These are phyloP conservation scores for Pharus latifolius DNA, from an alignment of 176 grass and related monocot species.

Conservation along the genomic window DNA sequence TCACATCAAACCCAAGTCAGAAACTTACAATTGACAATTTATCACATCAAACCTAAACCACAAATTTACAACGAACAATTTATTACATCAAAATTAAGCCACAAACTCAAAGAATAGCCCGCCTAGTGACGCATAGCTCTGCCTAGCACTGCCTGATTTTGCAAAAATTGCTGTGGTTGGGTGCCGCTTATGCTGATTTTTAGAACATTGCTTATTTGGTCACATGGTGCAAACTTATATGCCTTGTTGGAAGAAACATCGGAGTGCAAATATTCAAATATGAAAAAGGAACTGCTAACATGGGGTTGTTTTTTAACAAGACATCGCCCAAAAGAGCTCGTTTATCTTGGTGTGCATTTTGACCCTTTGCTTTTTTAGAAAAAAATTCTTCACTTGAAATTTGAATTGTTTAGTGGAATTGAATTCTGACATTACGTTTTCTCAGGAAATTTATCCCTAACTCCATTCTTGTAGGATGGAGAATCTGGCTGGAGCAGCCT, in stretches of 20 bases:
- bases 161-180: too few relatives aligned
- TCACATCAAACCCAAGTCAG: too few relatives aligned
- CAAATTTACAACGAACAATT: too few relatives aligned
- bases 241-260: not conserved
- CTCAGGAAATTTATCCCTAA: not conserved
- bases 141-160: too few relatives aligned
- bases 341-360: not conserved
- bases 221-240: not conserved
- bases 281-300: not conserved
- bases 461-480: conserved; percentile 56
- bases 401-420: conserved; percentile 1
- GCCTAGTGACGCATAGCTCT: too few relatives aligned
- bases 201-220: too few relatives aligned
- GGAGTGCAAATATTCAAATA: not conserved
- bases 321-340: not conserved
- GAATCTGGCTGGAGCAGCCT: conserved; percentile 98
- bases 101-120: too few relatives aligned
- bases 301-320: not conserved
- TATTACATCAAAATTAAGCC: too few relatives aligned
- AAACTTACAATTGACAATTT: too few relatives aligned
- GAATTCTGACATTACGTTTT: not conserved
- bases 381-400: not conserved
- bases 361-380: not conserved
- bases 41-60: too few relatives aligned
- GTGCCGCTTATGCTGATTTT: too few relatives aligned